Evolutionary conservation across 768 basidiomycete genomes (phyloP).

Genomic region (Brasilioporus rufonigricans): DNA sequence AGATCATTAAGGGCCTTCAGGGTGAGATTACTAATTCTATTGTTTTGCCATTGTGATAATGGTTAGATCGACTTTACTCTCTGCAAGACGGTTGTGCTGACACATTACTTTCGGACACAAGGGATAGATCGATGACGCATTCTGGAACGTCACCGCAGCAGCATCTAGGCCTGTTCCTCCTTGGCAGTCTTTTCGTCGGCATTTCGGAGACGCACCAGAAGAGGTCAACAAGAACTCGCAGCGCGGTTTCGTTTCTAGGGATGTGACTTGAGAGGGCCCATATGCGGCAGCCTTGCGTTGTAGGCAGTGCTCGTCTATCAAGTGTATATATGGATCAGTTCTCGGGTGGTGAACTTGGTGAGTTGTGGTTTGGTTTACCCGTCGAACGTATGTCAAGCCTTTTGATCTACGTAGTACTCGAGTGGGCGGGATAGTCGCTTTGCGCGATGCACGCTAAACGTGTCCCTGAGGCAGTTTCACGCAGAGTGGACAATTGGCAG

Average conservation of each 20-base stretch:
- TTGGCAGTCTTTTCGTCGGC: conserved; percentile 80
- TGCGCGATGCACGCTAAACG: conserved; percentile 53
- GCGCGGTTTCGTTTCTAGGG: conserved; percentile 72
- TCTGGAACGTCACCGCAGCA: conserved; percentile 58
- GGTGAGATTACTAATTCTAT: conserved; percentile 53
- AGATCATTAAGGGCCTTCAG: conserved; percentile 69
- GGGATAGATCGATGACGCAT: conserved; percentile 84
- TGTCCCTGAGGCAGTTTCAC: conserved; percentile 48
- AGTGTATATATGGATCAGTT: conserved; percentile 60
- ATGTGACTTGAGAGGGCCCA: conserved; percentile 69
- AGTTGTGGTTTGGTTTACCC: neutral
- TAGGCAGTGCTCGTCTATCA: conserved; percentile 14
- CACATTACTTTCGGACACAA: conserved; percentile 43
- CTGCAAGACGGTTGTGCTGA: conserved; percentile 5
- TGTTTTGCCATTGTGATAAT: conserved; percentile 78
- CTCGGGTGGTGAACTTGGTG: conserved; percentile 62
- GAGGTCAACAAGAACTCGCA: conserved; percentile 82
- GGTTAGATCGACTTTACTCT: conserved; percentile 36
- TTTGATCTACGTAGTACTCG: conserved; percentile 49
- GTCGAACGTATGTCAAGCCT: neutral
- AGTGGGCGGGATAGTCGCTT: conserved; percentile 86
- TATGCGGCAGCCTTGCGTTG: conserved; percentile 10
- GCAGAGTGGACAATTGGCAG: conserved; percentile 74
- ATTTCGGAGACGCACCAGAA: conserved; percentile 82
- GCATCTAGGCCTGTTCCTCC: conserved; percentile 80